Evolutionary conservation across 306 rosid species (phyloP), one percentile per base, ranked within the genome.

Genomic region (Dalbergia cochinchinensis): DNA sequence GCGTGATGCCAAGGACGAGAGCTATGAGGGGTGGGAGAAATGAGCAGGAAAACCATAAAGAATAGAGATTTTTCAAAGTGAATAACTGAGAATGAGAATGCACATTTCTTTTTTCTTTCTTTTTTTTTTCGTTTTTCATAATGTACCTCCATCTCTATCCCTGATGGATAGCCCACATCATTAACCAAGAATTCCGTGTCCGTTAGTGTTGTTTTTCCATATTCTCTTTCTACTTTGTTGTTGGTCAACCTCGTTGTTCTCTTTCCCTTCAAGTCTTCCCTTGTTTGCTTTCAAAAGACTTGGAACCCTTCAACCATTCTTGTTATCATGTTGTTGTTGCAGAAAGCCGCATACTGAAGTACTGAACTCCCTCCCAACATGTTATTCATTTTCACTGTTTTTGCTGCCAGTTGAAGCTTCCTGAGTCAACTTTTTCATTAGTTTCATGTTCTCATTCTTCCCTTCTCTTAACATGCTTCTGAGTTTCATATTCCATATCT

Each of bases 161-260:
- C n/a, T n/a, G n/a, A n/a, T n/a, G n/a, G n/a, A n/a, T n/a, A n/a
- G n/a, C n/a, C n/a, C n/a, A n/a, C 50, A 60, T 39, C 71, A 10
- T 74, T 12, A 16, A n/a, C 50, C 50, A 65, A n/a, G 33, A 16
- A 37, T 65, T 65, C 50, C 4, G 6, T 53, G 59, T 53, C 60
- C 1, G 7, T 4, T 14, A 14, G 18, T 18, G 26, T 54, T 20
- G n/a, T 44, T 33, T 58, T 58, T 44, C 7, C 12, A 20, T 6
- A 11, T 51, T 37, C 64, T 34, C 58, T 69, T 66, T 26, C 39
- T 8, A 33, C 19, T 37, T 75, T 63, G 18, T 75, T 63, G 18
- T 14, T 20, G 66, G 89, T 86, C 89, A 83, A 83, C 74, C 31
- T 73, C 84, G 6, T 50, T 77, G 68, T 64, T 79, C 67, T 69